Percentiles rank a stretch among this genome's conserved stretches.
Evolutionary conservation across 2,329 filamentous ascomycete species (phyloP).

Genomic region (Tolypocladium amazonense): DNA sequence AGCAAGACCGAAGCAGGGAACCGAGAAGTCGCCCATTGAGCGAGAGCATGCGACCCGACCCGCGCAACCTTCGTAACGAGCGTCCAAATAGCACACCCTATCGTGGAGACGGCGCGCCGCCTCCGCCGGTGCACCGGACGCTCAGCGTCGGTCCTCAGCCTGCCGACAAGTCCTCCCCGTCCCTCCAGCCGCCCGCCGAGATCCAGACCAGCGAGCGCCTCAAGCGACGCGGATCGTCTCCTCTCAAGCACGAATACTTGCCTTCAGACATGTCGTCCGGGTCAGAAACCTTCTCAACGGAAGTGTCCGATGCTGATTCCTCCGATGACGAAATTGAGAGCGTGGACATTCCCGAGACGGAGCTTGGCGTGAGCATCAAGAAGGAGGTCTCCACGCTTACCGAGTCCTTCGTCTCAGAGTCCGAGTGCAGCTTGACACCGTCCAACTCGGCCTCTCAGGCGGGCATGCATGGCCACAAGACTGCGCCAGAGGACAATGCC

Average conservation of each 20-base stretch:
- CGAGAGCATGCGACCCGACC: slow-evolving; percentile 28
- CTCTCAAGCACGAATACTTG: slow-evolving; percentile 92
- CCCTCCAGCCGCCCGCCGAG: slow-evolving; percentile 23
- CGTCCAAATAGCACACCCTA: slow-evolving; percentile 20
- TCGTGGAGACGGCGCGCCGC: slow-evolving; percentile 44
- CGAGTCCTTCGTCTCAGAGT: slow-evolving; percentile 34
- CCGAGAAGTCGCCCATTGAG: slow-evolving; percentile 18
- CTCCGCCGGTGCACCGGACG: slow-evolving; percentile 43
- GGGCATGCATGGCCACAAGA: slow-evolving; percentile 38
- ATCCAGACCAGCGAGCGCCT: slow-evolving; percentile 30
- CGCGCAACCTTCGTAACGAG: slow-evolving; percentile 21
- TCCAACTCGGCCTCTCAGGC: slow-evolving; percentile 77
- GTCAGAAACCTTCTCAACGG: slow-evolving; percentile 39
- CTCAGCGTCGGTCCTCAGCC: slow-evolving; percentile 25
- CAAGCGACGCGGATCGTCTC: slow-evolving; percentile 74
- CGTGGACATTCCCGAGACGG: slow-evolving; percentile 47
- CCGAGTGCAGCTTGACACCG: slow-evolving; percentile 57
- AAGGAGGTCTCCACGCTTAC: slow-evolving; percentile 16
- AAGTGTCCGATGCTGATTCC: slow-evolving; percentile 36
- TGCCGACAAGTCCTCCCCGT: slow-evolving; percentile 10
- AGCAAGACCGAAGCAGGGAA: slow-evolving; percentile 17
- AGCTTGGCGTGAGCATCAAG: slow-evolving; percentile 46
- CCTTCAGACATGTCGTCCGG: slow-evolving; percentile 62
- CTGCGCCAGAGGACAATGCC: slow-evolving; percentile 27
- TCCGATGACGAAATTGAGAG: slow-evolving; percentile 49